Evolutionary conservation across 768 basidiomycete species (phyloP), one percentile per base, ranked within the genome.

Genomic region (Boletellus sp.): DNA sequence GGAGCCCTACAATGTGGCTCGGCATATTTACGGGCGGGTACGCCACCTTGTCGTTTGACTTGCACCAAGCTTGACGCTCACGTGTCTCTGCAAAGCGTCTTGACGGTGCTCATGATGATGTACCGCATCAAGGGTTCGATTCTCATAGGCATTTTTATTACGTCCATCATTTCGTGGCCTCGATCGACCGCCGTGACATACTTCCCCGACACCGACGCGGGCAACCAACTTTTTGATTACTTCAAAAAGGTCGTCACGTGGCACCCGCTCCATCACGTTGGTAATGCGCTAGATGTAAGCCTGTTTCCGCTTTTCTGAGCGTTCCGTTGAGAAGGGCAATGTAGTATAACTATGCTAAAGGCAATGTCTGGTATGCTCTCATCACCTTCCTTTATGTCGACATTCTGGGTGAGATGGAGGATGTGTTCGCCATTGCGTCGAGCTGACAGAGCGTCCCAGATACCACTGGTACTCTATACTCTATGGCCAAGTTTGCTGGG

Each of bases 401-500:
- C 68, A 87, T 91, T 54, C 77, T 89, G 59, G 85, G 82, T 84
- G 56, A 40, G 77, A 63, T 53, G 4, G 10, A 9, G 42, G 28
- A n/a, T 32, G 12, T 15, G n/a, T 24, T 48, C 38, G 2, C 16
- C 28, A 33, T 33, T n/a, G n/a, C 23, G 35, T 43, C 22, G 24
- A 16, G 32, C 41, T 34, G 38, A 50, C 35, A 3, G 36, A 9
- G 36, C 19, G 1, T 13, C 47, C 41, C 48, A 67, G 70, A 74
- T 50, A 75, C 71, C 24, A 76, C 73, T 47, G 85, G 90, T 61
- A 92, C 90, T 9, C 72, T 94, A 4, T 91, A 92, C 64, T 86
- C 90, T 34, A 92, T 94, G 90, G 87, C 89, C 46, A 90, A 87
- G 65, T 92, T 92, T 54, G 89, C 90, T 6, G 88, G 87, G n/a